Base-by-base conservation (phyloP, 345 rosid species). In the Corymbia maculata region DNA sequence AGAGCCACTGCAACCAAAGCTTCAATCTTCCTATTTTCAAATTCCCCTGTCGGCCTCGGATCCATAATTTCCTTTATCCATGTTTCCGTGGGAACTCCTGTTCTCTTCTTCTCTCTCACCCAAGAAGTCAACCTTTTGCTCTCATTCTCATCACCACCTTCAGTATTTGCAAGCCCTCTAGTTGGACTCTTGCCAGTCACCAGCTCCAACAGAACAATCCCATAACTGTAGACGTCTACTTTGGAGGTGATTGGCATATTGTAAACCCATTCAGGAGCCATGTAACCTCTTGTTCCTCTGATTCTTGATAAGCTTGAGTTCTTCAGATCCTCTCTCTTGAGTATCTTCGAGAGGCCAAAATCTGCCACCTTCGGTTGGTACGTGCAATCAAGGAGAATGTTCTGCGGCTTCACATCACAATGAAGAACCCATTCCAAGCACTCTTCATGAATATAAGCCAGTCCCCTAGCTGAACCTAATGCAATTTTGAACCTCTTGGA, bases 221-320 rank as follows among this genome's bases (percentile, higher is more conserved):
- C 94, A 59, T 88, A 93, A 86, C 93, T 93, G 15, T 93, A 91
- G n/a, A 93, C 89, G 15, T 92, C 94, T 1, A 90, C 93, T 85
- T 93, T 93, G n/a, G 91, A 88, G 13, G 94, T 91, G 66, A 92
- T 88, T 17, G 91, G 88, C 7, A 22, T 70, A 44, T 89, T 88
- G 61, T 68, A 89, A 13, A 88, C 86, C 92, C 92, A 92, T 52
- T 92, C 91, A 0, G 89, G 93, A 28, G 91, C 92, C 89, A 90
- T 57, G 90, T 90, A 92, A 8, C 93, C 93, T 42, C 88, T 50
- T 2, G 92, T 90, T 45, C 92, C 93, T 88, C 91, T 47, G 8
- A 89, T 66, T 75, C 82, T 88, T 6, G 91, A 87, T 51, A 90
- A 86, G 8, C 52, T 85, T 6, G 88, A 44, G 28, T 66, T 16